phyloP scores from a whole-genome alignment of 371 early-diverging fungal genomes.

The Rhizopus sp. region DNA sequence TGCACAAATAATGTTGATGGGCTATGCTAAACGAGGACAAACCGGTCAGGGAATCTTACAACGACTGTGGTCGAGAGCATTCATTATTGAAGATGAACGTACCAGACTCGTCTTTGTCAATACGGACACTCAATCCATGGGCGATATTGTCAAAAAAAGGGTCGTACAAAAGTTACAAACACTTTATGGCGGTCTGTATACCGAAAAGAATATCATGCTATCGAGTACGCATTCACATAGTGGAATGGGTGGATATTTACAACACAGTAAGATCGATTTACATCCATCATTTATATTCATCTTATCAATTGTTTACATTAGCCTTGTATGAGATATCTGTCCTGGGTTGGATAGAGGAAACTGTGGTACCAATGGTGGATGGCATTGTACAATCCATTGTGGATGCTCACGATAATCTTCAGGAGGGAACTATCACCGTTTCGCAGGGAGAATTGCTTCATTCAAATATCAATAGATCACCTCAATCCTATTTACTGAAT shows the following conservation, averaged over 20 bases:
- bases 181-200: slow-evolving; percentile 29
- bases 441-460: slow-evolving; percentile 43
- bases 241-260: slow-evolving; percentile 49
- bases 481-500: slow-evolving; percentile 58
- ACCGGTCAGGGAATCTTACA: slow-evolving; percentile 58
- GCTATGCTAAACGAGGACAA: slow-evolving; percentile 59
- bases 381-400: slow-evolving; percentile 59
- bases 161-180: slow-evolving; percentile 33
- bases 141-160: slow-evolving; percentile 36
- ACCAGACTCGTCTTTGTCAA: slow-evolving; percentile 57
- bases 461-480: slow-evolving; percentile 62
- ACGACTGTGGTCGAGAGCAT: slow-evolving; percentile 57
- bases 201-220: slow-evolving; percentile 59
- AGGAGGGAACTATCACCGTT: slow-evolving; percentile 34
- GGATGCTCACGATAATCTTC: slow-evolving; percentile 53
- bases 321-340: slow-evolving; percentile 40
- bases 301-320: slow-evolving; percentile 9
- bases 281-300: neutral
- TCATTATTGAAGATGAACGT: slow-evolving; percentile 34
- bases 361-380: slow-evolving; percentile 50
- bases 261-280: slow-evolving; percentile 37
- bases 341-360: slow-evolving; percentile 50
- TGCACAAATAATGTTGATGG: slow-evolving; percentile 51
- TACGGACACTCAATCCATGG: slow-evolving; percentile 52
- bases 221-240: slow-evolving; percentile 70